Percentiles rank a stretch among this genome's conserved stretches.
Conservation (phyloP, 2,329 filamentous ascomycete genomes). For the Calonectria honghensis region DNA sequence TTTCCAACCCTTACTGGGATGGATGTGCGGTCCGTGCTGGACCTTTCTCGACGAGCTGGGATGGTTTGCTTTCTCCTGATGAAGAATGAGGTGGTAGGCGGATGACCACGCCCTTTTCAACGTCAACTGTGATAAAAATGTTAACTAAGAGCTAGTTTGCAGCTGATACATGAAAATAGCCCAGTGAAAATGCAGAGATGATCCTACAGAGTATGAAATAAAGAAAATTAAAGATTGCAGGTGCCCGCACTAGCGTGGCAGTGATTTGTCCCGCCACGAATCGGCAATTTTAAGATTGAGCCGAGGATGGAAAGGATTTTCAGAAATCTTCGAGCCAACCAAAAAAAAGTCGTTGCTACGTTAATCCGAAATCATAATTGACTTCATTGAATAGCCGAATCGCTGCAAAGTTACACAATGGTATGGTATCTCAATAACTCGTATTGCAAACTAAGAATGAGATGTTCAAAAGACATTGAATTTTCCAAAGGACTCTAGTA, state of each 20-base stretch:
- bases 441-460: too few relatives aligned
- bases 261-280: background rate
- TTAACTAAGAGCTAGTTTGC: background rate
- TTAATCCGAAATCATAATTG: too few relatives aligned
- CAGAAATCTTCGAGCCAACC: background rate
- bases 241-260: background rate
- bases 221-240: background rate
- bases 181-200: background rate
- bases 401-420: too few relatives aligned
- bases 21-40: too few relatives aligned
- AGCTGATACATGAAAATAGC: background rate
- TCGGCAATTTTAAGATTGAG: background rate
- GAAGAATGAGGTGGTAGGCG: background rate
- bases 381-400: too few relatives aligned
- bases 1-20: background rate
- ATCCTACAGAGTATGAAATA: background rate
- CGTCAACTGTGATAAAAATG: background rate
- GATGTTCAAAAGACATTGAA: too few relatives aligned
- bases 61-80: background rate
- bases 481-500: too few relatives aligned
- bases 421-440: too few relatives aligned
- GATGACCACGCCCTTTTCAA: background rate
- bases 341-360: background rate
- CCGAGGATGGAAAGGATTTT: background rate
- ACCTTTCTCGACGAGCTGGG: too few relatives aligned